Evolutionary conservation across 176 grass and related monocot species (phyloP).

Genomic region (Miscanthus lutarioriparius): DNA sequence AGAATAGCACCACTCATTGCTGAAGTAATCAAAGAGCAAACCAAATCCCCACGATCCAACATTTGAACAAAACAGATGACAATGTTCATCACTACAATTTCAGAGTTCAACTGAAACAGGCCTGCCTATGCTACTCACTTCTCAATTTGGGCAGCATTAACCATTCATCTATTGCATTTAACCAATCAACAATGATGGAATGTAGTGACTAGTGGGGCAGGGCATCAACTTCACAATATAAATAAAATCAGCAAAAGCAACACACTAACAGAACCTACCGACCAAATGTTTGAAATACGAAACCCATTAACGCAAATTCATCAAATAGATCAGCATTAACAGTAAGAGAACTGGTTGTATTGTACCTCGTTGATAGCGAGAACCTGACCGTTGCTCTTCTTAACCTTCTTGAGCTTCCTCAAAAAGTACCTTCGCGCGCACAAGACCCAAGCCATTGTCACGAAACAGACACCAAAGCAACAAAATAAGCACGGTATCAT

Average conservation of each 20-base stretch:
- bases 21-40: too few relatives aligned
- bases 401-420: constrained; percentile 96
- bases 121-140: too few relatives aligned
- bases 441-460: not conserved
- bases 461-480: not conserved
- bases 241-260: not conserved
- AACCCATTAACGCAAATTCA: not conserved
- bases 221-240: not conserved
- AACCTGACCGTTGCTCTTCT: constrained; percentile 94
- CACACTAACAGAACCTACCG: not conserved
- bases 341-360: not conserved
- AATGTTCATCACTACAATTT: not conserved
- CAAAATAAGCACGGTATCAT: not conserved
- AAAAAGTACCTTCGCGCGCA: constrained; percentile 72
- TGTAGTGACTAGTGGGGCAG: not conserved
- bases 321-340: not conserved
- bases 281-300: not conserved
- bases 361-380: constrained; percentile 86
- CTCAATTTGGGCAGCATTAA: not conserved
- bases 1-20: too few relatives aligned
- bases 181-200: not conserved
- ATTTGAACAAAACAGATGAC: too few relatives aligned
- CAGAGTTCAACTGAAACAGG: not conserved
- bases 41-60: too few relatives aligned
- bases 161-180: not conserved